Evolutionary conservation across 2,329 filamentous ascomycete species (phyloP), one percentile per base, ranked within the genome.

Genomic region (Parastagonospora avenae): DNA sequence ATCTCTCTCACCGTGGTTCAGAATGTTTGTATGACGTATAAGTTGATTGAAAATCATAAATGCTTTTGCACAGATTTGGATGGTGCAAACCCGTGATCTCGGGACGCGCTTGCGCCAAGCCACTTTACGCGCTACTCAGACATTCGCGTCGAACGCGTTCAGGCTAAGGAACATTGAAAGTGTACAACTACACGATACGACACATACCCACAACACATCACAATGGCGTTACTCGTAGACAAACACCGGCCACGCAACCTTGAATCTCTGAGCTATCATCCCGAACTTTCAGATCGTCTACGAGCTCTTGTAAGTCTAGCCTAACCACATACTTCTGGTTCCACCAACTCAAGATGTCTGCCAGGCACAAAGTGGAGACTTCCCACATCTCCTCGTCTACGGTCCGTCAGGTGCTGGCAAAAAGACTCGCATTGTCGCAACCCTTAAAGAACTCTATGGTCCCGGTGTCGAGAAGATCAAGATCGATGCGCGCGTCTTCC

Each of bases 381-480:
- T 99, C 72, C 94, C 94, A 42, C 95, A 99, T 77, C 86, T 99
- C 40, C 89, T 99, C 56, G 90, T 99, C 59, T 99, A 97, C 72
- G 94, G 94, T 0, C 94, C 94, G 1, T 97, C 93, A 0, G 94
- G 94, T 30, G 94, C 94, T 4, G 94, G 94, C 61, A 99, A 99
- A 76, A 99, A 99, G 77, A 99, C 94, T 1, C 88, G 94, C 37
- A 95, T 97, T 61, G 91, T 97, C 14, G 92, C 94, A 12, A 97
- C 93, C 0, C 79, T 99, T 3, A 96, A 96, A 74, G 93, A 97
- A 70, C 83, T 99, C 7, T 99, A 94, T 74, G 94, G 94, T 0
- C 88, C 93, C 0, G 93, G 94, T 37, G 94, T 96, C n/a, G 95
- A 99, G 71, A 97, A 97, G 82, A 99, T 99, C 82, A 97, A 97